phyloP scores from a whole-genome alignment of 306 rosid genomes.

The Begonia masoniana region DNA sequence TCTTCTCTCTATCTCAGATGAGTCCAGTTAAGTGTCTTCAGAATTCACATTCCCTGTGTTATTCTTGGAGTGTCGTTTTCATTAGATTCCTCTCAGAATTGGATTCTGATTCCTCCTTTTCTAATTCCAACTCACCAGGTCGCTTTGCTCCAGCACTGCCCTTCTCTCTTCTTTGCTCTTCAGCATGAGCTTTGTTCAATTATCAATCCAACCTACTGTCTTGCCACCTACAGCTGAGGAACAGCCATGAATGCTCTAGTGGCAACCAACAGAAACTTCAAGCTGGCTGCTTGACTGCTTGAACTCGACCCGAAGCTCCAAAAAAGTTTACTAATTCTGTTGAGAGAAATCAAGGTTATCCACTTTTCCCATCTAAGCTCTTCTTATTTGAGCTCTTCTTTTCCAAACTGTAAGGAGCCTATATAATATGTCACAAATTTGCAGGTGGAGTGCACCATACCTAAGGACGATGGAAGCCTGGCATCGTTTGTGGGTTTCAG shows the following conservation, averaged over 20 bases:
- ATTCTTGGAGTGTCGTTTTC: too few relatives aligned
- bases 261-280: conserved; percentile 53
- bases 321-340: conserved; percentile 29
- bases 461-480: conserved; percentile 50
- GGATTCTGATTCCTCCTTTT: neutral
- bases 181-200: too few relatives aligned
- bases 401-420: neutral
- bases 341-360: conserved; percentile 50
- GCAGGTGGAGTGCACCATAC: conserved; percentile 68
- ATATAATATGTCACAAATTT: conserved; percentile 8
- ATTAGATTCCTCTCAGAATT: neutral
- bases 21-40: too few relatives aligned
- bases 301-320: conserved; percentile 36
- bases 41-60: too few relatives aligned
- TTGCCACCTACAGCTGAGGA: too few relatives aligned
- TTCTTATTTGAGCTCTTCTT: neutral
- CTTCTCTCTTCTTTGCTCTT: too few relatives aligned
- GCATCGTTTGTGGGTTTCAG: conserved; percentile 48
- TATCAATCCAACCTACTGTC: neutral
- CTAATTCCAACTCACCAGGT: too few relatives aligned
- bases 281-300: conserved; percentile 29
- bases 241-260: conserved; percentile 50
- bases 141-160: too few relatives aligned
- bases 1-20: too few relatives aligned
- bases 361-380: neutral